Percentiles rank a stretch among this genome's conserved stretches.
phyloP scores from a whole-genome alignment of 2,329 filamentous ascomycete species.

The Botrytis pseudocinerea region DNA sequence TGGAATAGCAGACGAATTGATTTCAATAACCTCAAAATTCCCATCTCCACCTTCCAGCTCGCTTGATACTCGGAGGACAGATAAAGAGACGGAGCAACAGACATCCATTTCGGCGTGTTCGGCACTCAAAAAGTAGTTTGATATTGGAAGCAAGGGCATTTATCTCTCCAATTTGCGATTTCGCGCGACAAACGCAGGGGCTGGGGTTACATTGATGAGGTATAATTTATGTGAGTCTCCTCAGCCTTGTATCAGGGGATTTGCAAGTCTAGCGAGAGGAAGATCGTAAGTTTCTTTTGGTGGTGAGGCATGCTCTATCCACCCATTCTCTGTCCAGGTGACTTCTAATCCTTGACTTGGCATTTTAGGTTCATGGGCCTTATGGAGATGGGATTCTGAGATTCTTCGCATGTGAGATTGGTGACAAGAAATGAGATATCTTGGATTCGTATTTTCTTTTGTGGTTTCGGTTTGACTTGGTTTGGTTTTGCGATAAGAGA shows the following conservation, averaged over 20 bases:
- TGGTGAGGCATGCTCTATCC: not conserved
- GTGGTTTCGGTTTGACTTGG: not conserved
- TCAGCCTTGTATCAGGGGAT: conserved; percentile 21
- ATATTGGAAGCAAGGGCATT: conserved; percentile 11
- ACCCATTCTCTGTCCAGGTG: conserved; percentile 12
- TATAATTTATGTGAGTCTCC: conserved; percentile 7
- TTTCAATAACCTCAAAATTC: conserved; percentile 15
- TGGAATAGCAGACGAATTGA: conserved; percentile 6
- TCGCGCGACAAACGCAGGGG: conserved; percentile 22
- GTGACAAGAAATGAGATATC: conserved; percentile 7
- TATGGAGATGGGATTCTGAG: not conserved
- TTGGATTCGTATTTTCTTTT: conserved; percentile 3
- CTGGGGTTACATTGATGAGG: not conserved
- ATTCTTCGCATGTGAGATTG: conserved; percentile 3
- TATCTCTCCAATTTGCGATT: conserved; percentile 21
- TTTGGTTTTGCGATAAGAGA: not conserved
- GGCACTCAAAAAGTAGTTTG: not conserved
- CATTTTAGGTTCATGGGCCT: conserved; percentile 9
- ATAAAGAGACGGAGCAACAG: not conserved
- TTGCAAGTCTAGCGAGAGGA: conserved; percentile 11
- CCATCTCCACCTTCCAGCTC: conserved; percentile 4
- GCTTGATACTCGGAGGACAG: not conserved
- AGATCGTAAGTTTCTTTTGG: conserved; percentile 14
- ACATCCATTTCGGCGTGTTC: conserved; percentile 5
- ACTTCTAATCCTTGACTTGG: conserved; percentile 13